These are phyloP conservation scores for Nelumbo lutea DNA, from an alignment of 164 flowering plant genomes.

Conservation along the genomic window DNA sequence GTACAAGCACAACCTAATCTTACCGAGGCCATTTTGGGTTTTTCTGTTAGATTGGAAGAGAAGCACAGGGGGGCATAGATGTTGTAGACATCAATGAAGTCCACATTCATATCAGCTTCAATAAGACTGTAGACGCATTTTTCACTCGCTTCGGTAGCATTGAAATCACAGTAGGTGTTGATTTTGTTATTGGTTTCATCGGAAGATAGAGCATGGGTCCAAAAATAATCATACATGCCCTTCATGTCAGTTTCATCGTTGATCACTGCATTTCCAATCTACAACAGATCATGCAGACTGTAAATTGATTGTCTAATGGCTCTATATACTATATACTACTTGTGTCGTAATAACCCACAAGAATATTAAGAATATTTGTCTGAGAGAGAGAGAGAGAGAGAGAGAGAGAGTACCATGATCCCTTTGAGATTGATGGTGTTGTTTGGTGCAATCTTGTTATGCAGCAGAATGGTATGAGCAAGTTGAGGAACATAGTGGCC, in stretches of 20 bases:
- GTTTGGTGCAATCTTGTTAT: slow-evolving; percentile 32
- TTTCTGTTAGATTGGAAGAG: slow-evolving; percentile 23
- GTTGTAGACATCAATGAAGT: slow-evolving; percentile 46
- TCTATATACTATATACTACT: no score
- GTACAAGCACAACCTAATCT: slow-evolving; percentile 8
- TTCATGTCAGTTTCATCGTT: slow-evolving; percentile 45
- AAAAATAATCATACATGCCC: slow-evolving; percentile 63
- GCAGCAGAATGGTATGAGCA: slow-evolving; percentile 49
- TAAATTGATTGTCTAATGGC: no score
- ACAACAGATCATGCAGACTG: no score
- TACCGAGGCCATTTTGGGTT: slow-evolving; percentile 37
- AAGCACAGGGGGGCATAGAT: slow-evolving; percentile 62
- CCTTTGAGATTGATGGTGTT: slow-evolving; percentile 52
- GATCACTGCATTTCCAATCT: slow-evolving; percentile 81
- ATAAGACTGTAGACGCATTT: slow-evolving; percentile 17
- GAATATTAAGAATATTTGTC: no score
- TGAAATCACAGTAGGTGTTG: slow-evolving; percentile 39
- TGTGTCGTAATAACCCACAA: no score
- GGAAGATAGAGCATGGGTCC: slow-evolving; percentile 53
- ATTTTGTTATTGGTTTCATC: slow-evolving; percentile 22
- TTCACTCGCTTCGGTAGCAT: neutral
- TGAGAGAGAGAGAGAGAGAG: slow-evolving; percentile 4
- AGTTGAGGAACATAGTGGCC: slow-evolving; percentile 75
- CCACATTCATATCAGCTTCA: neutral
- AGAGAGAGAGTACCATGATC: slow-evolving; percentile 26